Base-by-base conservation (phyloP, 2,329 filamentous ascomycete species). In the Zasmidium angulare region DNA sequence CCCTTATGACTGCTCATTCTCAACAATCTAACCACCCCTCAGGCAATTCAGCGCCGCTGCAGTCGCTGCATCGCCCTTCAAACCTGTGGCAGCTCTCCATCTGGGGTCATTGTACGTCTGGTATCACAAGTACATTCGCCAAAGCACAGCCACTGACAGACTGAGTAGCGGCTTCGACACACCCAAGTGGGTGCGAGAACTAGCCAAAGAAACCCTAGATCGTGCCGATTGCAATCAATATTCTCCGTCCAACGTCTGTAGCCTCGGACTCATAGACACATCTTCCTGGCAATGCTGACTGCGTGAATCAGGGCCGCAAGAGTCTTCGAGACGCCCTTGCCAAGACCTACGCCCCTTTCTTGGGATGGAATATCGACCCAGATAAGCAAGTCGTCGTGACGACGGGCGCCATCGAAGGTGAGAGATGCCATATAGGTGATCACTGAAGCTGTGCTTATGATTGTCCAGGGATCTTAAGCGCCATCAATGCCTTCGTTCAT, bases 161-260 rank as follows among this genome's bases (percentile, higher is more conserved):
- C n/a, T n/a, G n/a, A n/a, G n/a, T n/a, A n/a, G n/a, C n/a, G n/a
- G n/a, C n/a, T n/a, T n/a, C n/a, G n/a, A n/a, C n/a, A n/a, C n/a
- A n/a, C n/a, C n/a, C n/a, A n/a, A n/a, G n/a, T n/a, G n/a, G n/a
- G n/a, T n/a, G n/a, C n/a, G n/a, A n/a, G n/a, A n/a, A n/a, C n/a
- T n/a, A n/a, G 95, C 95, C 53, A 98, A 96, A 77, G 81, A 88
- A 43, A 93, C 93, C 43, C 84, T 99, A 53, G 89, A 96, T 72
- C 84, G 86, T 53, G 93, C 99, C 21, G 95, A 98, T 67, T 97
- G 93, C 83, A 99, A 99, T 76, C 95, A 99, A 81, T 99, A 99
- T 82, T 93, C 92, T 20, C 95, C 93, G 1, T 97, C 95, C 20
- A 95, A 92, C 82, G 82, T 29, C n/a, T n/a, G n/a, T n/a, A n/a